Evolutionary conservation across 805 yeast species (phyloP), one percentile per base, ranked within the genome.

Genomic region (Kluyveromyces lactis): DNA sequence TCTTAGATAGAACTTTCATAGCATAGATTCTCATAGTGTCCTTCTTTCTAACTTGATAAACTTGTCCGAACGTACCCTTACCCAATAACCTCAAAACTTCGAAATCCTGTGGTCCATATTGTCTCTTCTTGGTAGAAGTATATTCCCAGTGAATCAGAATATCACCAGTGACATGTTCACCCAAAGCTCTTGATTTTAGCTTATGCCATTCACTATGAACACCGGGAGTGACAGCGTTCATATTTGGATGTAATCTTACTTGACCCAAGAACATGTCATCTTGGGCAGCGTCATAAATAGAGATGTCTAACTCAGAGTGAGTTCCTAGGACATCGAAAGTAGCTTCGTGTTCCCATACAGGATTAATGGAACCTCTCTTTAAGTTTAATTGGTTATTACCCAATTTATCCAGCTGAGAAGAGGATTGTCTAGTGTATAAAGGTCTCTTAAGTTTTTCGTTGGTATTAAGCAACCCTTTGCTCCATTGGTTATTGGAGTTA

Each of bases 21-120:
- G 98, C 98, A 60, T 92, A 92, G 42, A 92, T 82, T 52, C 97
- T 76, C 43, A 77, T 75, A 6, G 95, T 86, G 58, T 92, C 97
- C 50, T 73, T 73, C 72, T 90, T 92, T 47, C 82, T 79, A 32
- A 92, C 98, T 67, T 92, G 98, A 64, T 82, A 92, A 27, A 90
- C 98, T 66, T 86, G 95, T 24, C 98, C 98, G 69, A 90, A 90
- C 1, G 97, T 92, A 40, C 98, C 98, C 58, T 86, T 87, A 45
- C 98, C 98, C 45, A 90, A 69, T 39, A 90, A 69, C 55, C 96
- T 73, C 52, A 92, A 73, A 13, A 90, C 86, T 60, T 89, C 95
- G 62, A 92, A 92, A 63, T 92, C 97, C 38, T 81, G 81, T 4
- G 98, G 98, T 1, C 96, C 95, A 55, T 81, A 85, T 50, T 81